These are phyloP conservation scores for Neospermospora avenae DNA, from an alignment of 2,329 filamentous ascomycete genomes.

Conservation along the genomic window DNA sequence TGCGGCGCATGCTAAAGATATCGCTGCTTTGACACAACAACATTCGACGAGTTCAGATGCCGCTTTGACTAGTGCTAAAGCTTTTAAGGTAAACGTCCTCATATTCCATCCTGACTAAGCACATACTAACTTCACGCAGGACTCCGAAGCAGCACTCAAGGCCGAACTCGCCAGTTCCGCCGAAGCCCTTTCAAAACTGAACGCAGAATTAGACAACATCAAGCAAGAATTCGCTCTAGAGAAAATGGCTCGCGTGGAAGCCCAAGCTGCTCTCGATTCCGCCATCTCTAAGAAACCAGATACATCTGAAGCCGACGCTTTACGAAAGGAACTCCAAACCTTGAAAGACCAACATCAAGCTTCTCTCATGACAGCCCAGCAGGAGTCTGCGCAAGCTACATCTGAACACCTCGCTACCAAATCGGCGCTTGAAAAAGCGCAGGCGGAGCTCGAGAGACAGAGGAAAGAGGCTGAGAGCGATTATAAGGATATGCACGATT, in stretches of 20 bases:
- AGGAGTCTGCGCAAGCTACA: slow-evolving; percentile 35
- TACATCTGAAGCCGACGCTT: slow-evolving; percentile 49
- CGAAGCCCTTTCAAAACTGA: slow-evolving; percentile 31
- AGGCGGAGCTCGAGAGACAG: slow-evolving; percentile 53
- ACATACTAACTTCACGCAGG: slow-evolving; percentile 40
- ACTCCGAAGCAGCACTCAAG: slow-evolving; percentile 40
- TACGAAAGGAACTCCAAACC: slow-evolving; percentile 48
- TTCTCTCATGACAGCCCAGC: slow-evolving; percentile 37
- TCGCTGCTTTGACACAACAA: background rate
- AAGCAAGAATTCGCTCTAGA: slow-evolving; percentile 39
- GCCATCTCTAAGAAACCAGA: slow-evolving; percentile 54
- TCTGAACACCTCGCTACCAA: slow-evolving; percentile 40
- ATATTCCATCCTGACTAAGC: slow-evolving; percentile 29
- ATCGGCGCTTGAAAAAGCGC: slow-evolving; percentile 40
- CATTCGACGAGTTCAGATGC: slow-evolving; percentile 32
- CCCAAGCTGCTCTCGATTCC: slow-evolving; percentile 57
- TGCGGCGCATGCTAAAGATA: slow-evolving; percentile 27
- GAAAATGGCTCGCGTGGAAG: slow-evolving; percentile 41
- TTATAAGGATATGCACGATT: slow-evolving; percentile 59
- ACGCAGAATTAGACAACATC: slow-evolving; percentile 30
- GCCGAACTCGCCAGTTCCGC: slow-evolving; percentile 46
- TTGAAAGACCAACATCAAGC: slow-evolving; percentile 47
- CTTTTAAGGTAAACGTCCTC: slow-evolving; percentile 30
- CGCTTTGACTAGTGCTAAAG: slow-evolving; percentile 23
- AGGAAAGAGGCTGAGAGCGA: slow-evolving; percentile 50